Evolutionary conservation across 2,329 filamentous ascomycete genomes (phyloP).

Genomic region (Cadophora luteo-olivacea): DNA sequence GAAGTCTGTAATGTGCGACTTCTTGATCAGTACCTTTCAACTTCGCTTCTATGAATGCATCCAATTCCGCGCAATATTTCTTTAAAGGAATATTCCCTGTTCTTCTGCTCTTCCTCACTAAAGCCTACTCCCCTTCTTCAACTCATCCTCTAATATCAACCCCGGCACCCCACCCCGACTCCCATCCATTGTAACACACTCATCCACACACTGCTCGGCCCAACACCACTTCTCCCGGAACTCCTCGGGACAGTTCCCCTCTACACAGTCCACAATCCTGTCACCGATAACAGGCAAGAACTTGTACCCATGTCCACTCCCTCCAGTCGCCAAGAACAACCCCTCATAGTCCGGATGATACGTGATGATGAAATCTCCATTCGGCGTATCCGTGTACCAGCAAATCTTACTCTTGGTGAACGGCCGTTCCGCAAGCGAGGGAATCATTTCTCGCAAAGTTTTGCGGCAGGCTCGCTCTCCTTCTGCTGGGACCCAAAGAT

Average conservation of each 20-base stretch:
- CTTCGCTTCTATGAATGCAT: no score
- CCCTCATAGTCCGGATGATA: conserved; percentile 57
- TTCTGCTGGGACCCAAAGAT: conserved; percentile 35
- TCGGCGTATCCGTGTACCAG: conserved; percentile 71
- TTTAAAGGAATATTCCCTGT: no score
- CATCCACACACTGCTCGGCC: conserved; percentile 46
- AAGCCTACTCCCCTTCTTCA: conserved; percentile 33
- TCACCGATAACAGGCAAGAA: conserved; percentile 56
- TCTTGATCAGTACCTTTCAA: no score
- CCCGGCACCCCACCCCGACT: conserved; percentile 40
- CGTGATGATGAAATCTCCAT: conserved; percentile 67
- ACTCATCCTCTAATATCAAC: conserved; percentile 38
- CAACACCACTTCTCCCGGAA: conserved; percentile 61
- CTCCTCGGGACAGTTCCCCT: conserved; percentile 47
- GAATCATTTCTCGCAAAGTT: conserved; percentile 53
- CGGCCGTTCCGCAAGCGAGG: conserved; percentile 56
- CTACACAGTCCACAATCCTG: conserved; percentile 50
- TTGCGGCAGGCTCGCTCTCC: conserved; percentile 34
- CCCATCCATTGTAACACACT: conserved; percentile 43
- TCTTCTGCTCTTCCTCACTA: background rate
- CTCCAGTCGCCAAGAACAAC: conserved; percentile 56
- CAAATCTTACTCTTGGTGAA: conserved; percentile 61
- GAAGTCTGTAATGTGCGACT: no score
- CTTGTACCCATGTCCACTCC: conserved; percentile 57
- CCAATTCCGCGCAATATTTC: no score